Conservation (phyloP, 2,329 filamentous ascomycete genomes). For the Pseudogymnoascus destructans region DNA sequence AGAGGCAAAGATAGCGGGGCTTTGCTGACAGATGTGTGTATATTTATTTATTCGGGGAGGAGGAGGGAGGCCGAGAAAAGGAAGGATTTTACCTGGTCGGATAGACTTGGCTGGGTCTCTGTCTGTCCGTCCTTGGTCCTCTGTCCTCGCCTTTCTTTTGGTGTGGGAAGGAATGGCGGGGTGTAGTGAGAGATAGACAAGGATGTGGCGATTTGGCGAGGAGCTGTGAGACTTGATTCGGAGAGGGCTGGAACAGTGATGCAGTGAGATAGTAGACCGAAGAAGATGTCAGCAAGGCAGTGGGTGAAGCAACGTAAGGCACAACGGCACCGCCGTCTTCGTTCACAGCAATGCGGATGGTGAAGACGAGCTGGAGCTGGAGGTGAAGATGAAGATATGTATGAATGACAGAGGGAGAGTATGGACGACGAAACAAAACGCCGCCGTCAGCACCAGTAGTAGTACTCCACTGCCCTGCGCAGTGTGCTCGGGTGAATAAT, state of each 20-base stretch:
- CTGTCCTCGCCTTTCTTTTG: background rate
- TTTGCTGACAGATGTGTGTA: background rate
- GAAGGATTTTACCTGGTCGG: background rate
- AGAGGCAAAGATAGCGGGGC: background rate
- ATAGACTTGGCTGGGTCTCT: background rate
- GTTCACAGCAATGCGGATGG: background rate
- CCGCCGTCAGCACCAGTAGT: background rate
- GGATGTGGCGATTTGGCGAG: slow-evolving; percentile 1
- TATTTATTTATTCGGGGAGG: background rate
- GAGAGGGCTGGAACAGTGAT: background rate
- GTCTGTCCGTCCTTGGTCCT: background rate
- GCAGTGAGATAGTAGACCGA: background rate
- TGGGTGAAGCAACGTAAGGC: background rate
- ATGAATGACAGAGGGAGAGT: background rate
- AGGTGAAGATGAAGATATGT: background rate
- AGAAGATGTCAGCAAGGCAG: background rate
- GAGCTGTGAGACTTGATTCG: background rate
- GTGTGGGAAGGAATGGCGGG: background rate
- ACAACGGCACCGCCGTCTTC: background rate
- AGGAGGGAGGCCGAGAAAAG: background rate
- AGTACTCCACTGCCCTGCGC: background rate
- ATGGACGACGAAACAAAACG: background rate
- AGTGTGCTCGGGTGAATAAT: background rate
- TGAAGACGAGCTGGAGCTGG: too few relatives aligned
- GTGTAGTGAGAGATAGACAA: background rate